Conservation (phyloP, 1,139 yeast species). For the Barnettozyma hawaiiensis region DNA sequence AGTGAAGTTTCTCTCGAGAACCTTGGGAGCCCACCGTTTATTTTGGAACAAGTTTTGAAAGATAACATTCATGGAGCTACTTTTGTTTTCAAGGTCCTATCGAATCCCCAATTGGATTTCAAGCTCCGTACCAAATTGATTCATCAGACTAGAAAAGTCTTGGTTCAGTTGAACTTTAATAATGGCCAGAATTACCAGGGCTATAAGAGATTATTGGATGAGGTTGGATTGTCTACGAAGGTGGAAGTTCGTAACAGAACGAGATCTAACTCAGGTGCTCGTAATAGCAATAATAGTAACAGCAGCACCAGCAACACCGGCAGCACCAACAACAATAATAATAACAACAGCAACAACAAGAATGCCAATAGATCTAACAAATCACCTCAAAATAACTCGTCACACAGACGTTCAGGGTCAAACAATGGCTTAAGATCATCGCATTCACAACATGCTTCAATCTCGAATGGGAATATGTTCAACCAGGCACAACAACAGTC, state of each 20-base stretch:
- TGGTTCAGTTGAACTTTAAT: conserved; percentile 49
- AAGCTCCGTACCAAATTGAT: conserved; percentile 54
- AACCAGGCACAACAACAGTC: conserved; percentile 1
- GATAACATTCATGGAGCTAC: conserved; percentile 73
- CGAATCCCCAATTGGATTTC: conserved; percentile 55
- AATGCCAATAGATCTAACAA: conserved; percentile 16
- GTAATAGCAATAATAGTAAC: conserved; percentile 4
- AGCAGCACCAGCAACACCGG: conserved; percentile 5
- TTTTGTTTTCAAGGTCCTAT: conserved; percentile 73
- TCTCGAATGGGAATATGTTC: conserved; percentile 2
- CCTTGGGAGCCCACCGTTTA: conserved; percentile 28
- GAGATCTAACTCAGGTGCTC: conserved; percentile 22
- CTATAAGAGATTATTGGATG: conserved; percentile 85
- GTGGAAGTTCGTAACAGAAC: conserved; percentile 17
- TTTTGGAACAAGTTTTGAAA: conserved; percentile 47
- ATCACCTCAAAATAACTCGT: conserved; percentile 15
- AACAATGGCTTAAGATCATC: conserved; percentile 12
- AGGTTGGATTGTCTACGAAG: conserved; percentile 59
- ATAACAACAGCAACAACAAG: conserved; percentile 12
- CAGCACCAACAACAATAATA: conserved; percentile 8
- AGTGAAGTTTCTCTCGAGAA: conserved; percentile 16
- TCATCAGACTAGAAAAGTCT: conserved; percentile 54
- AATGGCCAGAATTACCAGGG: conserved; percentile 46
- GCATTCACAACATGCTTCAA: conserved; percentile 1
- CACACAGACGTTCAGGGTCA: conserved; percentile 17